Evolutionary conservation across 352 stramenopile genomes (phyloP).

Genomic region (Globisporangium mamillatum): DNA sequence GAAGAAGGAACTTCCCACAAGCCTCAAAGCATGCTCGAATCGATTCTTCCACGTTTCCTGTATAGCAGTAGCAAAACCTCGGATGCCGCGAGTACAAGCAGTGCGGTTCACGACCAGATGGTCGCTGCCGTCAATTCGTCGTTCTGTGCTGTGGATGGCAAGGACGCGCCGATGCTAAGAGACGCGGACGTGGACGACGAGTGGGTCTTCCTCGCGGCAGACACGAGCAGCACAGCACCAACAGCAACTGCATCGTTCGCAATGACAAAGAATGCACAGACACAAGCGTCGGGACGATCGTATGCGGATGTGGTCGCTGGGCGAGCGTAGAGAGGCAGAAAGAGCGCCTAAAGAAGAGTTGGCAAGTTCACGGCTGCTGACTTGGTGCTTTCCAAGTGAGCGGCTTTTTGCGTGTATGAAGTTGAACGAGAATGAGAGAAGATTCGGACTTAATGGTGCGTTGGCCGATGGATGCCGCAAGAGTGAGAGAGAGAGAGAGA

Average conservation of each 20-base stretch:
- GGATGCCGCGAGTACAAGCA: background rate
- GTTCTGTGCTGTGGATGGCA: background rate
- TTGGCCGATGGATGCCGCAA: background rate
- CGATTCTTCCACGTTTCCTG: constrained; percentile 11
- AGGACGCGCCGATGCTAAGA: background rate
- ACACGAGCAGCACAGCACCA: background rate
- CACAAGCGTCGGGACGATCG: constrained; percentile 11
- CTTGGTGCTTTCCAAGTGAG: background rate
- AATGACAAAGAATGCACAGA: background rate
- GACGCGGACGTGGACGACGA: constrained; percentile 8
- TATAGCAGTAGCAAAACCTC: background rate
- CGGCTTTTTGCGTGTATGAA: background rate
- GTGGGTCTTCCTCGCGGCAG: constrained; percentile 13
- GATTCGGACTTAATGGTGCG: background rate
- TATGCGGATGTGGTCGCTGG: constrained; percentile 34
- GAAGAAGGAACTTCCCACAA: background rate
- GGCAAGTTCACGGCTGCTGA: background rate
- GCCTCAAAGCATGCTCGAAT: constrained; percentile 15
- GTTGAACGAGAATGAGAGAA: background rate
- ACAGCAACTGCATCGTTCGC: background rate
- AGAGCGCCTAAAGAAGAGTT: background rate
- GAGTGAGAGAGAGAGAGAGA: background rate
- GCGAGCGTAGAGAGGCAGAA: background rate
- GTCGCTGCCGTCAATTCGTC: background rate
- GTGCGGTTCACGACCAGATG: background rate